Base-by-base conservation (phyloP, 495 filamentous ascomycete genomes). In the Podospora comata region DNA sequence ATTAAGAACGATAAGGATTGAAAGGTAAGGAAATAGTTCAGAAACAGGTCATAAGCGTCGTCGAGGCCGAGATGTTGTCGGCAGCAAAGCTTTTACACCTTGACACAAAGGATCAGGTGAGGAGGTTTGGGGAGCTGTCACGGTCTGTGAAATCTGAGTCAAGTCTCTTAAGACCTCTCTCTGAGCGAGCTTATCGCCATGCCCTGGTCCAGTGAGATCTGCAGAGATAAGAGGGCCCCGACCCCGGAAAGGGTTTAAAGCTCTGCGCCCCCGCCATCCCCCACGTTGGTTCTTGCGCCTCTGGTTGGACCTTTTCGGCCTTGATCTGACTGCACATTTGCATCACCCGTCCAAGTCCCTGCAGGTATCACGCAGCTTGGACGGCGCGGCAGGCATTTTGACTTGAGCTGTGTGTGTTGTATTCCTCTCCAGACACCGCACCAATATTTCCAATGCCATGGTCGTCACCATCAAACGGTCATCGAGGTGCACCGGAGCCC, bases 191-290 rank as follows among this genome's bases (percentile, higher is more conserved):
- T 48, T 48, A 48, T 48, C 39, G 15, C 39, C 39, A 48, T 48
- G 39, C 9, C 39, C 39, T 48, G 39, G 39, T 11, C 2, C 39
- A 48, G 39, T 2, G 39, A 48, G 39, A 48, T 48, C 39, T 48
- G 39, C 39, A 58, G 23, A 58, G 55, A 58, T 58, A 58, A 26
- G 55, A 58, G n/a, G 23, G n/a, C 19, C 55, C 55, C 23, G n/a
- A 20, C n/a, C 55, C 55, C 9, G 55, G 18, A 58, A 26, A 58
- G 18, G 55, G 7, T 58, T 58, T 19, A 58, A 20, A 26, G 55
- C 39, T 13, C 39, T 48, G 39, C 39, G 39, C 39, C 39, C 39
- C 39, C 39, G 9, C 9, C 39, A 5, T 16, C 15, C 39, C 55
- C 55, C 55, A 58, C 55, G 55, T 58, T 48, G 13, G 39, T 48